Conservation (phyloP, 176 grass and related monocot species). For the Carex littledalei region DNA sequence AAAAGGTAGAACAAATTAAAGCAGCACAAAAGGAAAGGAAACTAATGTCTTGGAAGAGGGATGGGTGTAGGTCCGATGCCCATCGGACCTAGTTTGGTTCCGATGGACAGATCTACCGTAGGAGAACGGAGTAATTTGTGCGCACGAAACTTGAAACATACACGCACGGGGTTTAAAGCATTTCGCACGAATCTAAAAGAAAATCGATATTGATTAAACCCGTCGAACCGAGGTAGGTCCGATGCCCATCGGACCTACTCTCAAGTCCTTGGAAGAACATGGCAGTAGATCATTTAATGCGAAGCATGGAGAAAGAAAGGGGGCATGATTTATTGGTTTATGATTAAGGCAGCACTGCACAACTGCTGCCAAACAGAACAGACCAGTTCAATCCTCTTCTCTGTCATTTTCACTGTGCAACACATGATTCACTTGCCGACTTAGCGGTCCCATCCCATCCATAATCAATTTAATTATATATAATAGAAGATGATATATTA, state of each 20-base stretch:
- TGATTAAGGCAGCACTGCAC: neutral
- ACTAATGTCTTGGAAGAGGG: neutral
- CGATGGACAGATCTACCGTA: too few species aligned
- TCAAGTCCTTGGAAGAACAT: neutral
- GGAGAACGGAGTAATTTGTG: too few species aligned
- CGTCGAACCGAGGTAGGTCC: too few species aligned
- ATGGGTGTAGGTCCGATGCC: too few species aligned
- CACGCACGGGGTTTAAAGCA: too few species aligned
- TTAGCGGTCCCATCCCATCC: neutral
- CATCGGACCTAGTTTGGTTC: too few species aligned
- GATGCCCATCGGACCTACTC: too few species aligned
- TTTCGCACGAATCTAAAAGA: too few species aligned
- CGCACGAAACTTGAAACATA: too few species aligned
- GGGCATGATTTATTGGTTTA: neutral
- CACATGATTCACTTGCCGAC: constrained; percentile 4
- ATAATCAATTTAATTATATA: neutral
- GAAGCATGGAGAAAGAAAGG: neutral
- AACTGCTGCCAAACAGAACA: neutral
- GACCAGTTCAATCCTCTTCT: neutral
- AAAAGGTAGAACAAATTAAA: neutral
- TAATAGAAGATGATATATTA: neutral
- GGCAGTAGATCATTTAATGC: neutral
- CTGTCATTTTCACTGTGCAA: neutral
- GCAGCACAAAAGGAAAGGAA: neutral
- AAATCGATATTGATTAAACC: too few species aligned